Percentiles rank a stretch among this genome's conserved stretches.
Conservation (phyloP, 257 asterid species). For the Solanum acaule region DNA sequence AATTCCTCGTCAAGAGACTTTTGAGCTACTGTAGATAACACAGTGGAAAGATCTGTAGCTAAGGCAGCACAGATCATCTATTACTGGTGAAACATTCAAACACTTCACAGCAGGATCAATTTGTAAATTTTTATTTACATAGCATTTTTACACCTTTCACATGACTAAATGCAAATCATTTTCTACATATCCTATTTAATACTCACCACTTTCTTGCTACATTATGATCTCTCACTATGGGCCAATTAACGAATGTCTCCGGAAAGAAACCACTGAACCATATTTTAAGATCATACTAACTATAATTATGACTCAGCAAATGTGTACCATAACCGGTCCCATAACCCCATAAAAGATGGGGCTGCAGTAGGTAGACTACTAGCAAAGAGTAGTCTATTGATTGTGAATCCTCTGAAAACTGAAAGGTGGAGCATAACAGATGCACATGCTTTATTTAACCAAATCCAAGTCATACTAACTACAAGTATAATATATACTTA, state of each 20-base stretch:
- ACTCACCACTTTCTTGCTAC: neutral
- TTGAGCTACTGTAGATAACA: neutral
- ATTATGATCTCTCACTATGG: neutral
- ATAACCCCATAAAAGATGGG: neutral
- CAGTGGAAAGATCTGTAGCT: neutral
- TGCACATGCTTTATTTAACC: neutral
- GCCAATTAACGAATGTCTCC: neutral
- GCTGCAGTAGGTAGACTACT: neutral
- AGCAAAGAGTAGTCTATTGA: neutral
- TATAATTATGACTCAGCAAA: neutral
- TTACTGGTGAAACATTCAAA: neutral
- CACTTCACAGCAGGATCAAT: neutral
- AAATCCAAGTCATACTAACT: neutral
- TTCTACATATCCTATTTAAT: neutral
- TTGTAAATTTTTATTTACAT: neutral
- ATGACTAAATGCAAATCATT: neutral
- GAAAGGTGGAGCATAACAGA: neutral
- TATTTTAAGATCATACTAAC: neutral
- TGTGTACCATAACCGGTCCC: neutral
- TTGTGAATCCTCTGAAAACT: neutral
- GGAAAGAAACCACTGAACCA: neutral
- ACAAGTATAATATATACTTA: neutral
- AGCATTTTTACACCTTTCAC: neutral
- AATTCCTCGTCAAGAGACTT: neutral
- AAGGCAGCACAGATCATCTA: neutral